phyloP scores from a whole-genome alignment of 2,329 filamentous ascomycete genomes.

The Arthrobotrys megalospora region DNA sequence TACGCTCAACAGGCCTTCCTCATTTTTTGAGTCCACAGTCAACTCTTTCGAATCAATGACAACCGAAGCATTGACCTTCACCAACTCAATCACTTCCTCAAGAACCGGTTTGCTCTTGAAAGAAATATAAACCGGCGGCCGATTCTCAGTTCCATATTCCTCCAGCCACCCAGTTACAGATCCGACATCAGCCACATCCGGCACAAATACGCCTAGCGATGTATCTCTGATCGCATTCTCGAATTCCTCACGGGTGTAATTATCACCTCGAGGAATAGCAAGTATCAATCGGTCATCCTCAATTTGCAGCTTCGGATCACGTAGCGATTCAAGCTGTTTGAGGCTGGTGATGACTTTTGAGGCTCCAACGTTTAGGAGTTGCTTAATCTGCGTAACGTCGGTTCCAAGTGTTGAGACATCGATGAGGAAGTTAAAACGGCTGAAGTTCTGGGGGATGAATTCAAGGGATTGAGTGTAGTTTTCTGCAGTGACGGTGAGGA shows the following conservation, averaged over 20 bases:
- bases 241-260: slow-evolving; percentile 63
- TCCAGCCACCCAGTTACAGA: slow-evolving; percentile 69
- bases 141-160: slow-evolving; percentile 69
- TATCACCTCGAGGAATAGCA: slow-evolving; percentile 67
- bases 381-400: slow-evolving; percentile 78
- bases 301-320: slow-evolving; percentile 69
- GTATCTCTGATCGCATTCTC: slow-evolving; percentile 63
- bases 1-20: slow-evolving; percentile 75
- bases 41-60: slow-evolving; percentile 80
- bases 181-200: slow-evolving; percentile 67
- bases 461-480: slow-evolving; percentile 69
- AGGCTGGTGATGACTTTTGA: slow-evolving; percentile 85
- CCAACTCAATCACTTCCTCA: slow-evolving; percentile 68
- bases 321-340: slow-evolving; percentile 75
- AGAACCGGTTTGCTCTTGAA: slow-evolving; percentile 68
- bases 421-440: slow-evolving; percentile 77
- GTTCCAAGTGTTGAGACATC: slow-evolving; percentile 80
- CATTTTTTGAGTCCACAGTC: slow-evolving; percentile 76
- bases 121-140: slow-evolving; percentile 71
- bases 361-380: slow-evolving; percentile 87
- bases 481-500: slow-evolving; percentile 71
- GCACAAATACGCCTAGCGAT: slow-evolving; percentile 64
- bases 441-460: slow-evolving; percentile 74
- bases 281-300: slow-evolving; percentile 73
- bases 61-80: slow-evolving; percentile 73